Evolutionary conservation across 331 rosid species (phyloP), one percentile per base, ranked within the genome.

Genomic region (Quercus tomentella): DNA sequence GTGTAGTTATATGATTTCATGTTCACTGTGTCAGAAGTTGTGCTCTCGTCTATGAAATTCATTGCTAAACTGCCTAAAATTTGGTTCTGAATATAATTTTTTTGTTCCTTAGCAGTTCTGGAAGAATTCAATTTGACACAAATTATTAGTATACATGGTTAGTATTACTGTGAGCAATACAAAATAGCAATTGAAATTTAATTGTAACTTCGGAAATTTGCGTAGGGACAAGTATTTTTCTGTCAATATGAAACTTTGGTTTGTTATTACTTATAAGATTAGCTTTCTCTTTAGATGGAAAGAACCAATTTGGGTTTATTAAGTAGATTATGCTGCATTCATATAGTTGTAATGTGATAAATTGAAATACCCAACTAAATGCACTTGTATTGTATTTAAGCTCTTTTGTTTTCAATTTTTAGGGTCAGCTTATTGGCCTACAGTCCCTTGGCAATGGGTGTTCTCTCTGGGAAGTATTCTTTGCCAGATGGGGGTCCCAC

Each of bases 401-500:
- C 26, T 33, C 25, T 16, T 62, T 33, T 16, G 3, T 30, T 28
- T 63, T 30, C 1, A 15, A 17, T 63, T 63, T 76, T 63, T 80
- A 95, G 98, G 75, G 81, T 95, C 79, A 74, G 88, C 87, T 84
- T 95, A 83, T 82, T 95, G 87, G 97, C 98, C 43, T 95, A 95
- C 84, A 94, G 95, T 76, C 98, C 98, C 74, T 86, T 92, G 70
- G 97, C 98, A 79, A 95, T 92, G 98, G 98, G 98, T 45, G 86
- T 95, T 77, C 98, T 95, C 78, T 89, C 97, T 70, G 97, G 98
- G 84, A 95, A 95, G 86, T 95, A 95, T 76, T 84, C 86, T 82
- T 81, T 79, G 35, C 83, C 82, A 1, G 86, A 80, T 22, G 92
- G 91, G 28, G 94, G 96, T 83, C 86, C 91, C 0, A 21, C 77